Percentiles rank a stretch among this genome's conserved stretches.
phyloP scores from a whole-genome alignment of 352 stramenopile genomes.

The Pilasporangium apinafurcum region DNA sequence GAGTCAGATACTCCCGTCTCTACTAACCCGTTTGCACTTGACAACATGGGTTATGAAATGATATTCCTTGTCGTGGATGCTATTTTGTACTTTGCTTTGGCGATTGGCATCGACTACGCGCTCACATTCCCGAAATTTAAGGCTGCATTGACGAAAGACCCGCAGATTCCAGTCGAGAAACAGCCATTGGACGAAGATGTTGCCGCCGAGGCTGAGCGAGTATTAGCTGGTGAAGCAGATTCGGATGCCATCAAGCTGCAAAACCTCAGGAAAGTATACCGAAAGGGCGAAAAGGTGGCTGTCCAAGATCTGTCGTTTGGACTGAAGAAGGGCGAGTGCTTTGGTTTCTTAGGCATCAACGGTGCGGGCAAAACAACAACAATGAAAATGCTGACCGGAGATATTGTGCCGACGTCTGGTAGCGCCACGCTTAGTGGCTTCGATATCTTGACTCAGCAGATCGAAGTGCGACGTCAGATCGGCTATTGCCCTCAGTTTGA shows the following conservation, averaged over 20 bases:
- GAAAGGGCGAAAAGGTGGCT: constrained; percentile 55
- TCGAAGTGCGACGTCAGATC: constrained; percentile 68
- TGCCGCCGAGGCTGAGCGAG: constrained; percentile 22
- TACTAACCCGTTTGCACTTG: constrained; percentile 19
- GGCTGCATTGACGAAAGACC: constrained; percentile 44
- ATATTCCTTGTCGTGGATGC: constrained; percentile 19
- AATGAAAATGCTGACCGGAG: constrained; percentile 94
- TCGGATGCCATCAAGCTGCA: constrained; percentile 28
- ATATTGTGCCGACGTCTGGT: constrained; percentile 58
- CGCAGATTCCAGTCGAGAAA: constrained; percentile 21
- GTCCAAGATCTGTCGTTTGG: constrained; percentile 76
- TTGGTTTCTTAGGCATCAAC: constrained; percentile 94
- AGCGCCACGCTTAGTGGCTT: constrained; percentile 52
- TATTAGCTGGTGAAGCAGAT: constrained; percentile 16
- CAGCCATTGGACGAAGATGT: constrained; percentile 60
- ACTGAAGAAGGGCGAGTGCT: constrained; percentile 85
- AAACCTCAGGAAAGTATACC: constrained; percentile 34
- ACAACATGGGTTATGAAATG: constrained; percentile 25
- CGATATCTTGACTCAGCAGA: constrained; percentile 70
- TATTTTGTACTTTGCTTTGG: constrained; percentile 11
- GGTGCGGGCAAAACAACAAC: constrained; percentile 94
- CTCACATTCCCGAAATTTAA: constrained; percentile 63
- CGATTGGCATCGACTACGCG: constrained; percentile 44
- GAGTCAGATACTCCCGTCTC: constrained; percentile 3
- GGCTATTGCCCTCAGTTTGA: constrained; percentile 93